Percentiles rank a stretch among this genome's conserved stretches.
Evolutionary conservation across 2,329 filamentous ascomycete species (phyloP).

Genomic region (Cryphonectria naterciae): DNA sequence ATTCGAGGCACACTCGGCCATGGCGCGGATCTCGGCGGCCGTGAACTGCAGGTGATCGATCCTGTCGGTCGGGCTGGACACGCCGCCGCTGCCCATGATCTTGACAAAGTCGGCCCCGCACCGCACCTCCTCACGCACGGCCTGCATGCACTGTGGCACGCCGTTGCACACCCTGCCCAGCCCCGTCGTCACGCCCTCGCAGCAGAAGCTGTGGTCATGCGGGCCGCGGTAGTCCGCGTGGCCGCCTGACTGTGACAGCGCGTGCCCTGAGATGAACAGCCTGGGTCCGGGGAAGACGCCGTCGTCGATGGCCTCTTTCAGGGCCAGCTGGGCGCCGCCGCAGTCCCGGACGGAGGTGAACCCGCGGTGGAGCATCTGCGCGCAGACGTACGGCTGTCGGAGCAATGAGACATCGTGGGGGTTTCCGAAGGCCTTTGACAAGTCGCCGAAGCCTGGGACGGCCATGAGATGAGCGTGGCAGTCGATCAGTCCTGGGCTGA

Average conservation of each 20-base stretch:
- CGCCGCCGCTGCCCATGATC: conserved; percentile 59
- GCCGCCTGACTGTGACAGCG: conserved; percentile 56
- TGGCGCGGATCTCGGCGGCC: conserved; percentile 54
- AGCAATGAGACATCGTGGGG: conserved; percentile 39
- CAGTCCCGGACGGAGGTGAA: conserved; percentile 59
- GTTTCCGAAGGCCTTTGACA: conserved; percentile 33
- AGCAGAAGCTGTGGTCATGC: conserved; percentile 49
- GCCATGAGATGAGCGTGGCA: conserved; percentile 35
- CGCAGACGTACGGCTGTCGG: conserved; percentile 47
- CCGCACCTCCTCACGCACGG: conserved; percentile 54
- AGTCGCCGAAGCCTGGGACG: conserved; percentile 32
- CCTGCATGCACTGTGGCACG: conserved; percentile 53
- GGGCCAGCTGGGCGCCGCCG: conserved; percentile 52
- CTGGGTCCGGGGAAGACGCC: conserved; percentile 53
- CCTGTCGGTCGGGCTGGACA: conserved; percentile 54
- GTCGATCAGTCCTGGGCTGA: conserved; percentile 30
- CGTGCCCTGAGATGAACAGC: conserved; percentile 54
- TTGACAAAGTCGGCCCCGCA: conserved; percentile 59
- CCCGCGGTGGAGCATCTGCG: conserved; percentile 54
- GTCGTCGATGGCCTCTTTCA: conserved; percentile 55
- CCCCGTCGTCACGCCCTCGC: conserved; percentile 45
- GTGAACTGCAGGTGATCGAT: conserved; percentile 58
- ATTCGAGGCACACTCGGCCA: conserved; percentile 51
- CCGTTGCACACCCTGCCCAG: conserved; percentile 51
- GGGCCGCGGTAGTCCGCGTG: conserved; percentile 52